Conservation (phyloP, 257 asterid genomes). For the Solanum etuberosum region DNA sequence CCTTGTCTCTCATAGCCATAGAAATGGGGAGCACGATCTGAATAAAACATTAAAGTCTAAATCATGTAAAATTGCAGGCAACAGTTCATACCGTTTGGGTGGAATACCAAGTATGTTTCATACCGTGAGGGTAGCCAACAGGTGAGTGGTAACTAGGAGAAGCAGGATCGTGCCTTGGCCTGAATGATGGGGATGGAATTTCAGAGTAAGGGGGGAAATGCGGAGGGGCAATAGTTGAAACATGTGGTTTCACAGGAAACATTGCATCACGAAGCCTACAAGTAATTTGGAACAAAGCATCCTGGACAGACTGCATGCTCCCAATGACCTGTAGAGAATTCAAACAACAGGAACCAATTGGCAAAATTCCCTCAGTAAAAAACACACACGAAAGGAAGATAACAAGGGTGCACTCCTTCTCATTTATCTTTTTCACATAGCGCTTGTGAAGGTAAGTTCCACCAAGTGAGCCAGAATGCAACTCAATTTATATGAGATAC, state of each 20-base stretch:
- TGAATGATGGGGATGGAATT: constrained; percentile 7
- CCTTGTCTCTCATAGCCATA: constrained; percentile 6
- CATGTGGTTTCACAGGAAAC: constrained; percentile 2
- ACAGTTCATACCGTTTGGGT: background rate
- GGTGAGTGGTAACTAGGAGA: constrained; percentile 12
- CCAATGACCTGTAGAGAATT: constrained; percentile 6
- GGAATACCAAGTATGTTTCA: background rate
- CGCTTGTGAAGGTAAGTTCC: background rate
- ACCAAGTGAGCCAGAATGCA: background rate
- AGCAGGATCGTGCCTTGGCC: constrained; percentile 11
- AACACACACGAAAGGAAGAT: background rate
- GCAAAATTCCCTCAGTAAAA: background rate
- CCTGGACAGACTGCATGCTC: constrained; percentile 19
- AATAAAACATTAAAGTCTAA: background rate
- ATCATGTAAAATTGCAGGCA: background rate
- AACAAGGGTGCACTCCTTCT: background rate
- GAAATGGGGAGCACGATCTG: constrained; percentile 3
- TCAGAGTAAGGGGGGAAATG: constrained; percentile 3
- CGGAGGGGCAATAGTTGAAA: background rate
- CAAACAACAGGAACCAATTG: background rate
- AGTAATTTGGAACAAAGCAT: constrained; percentile 8
- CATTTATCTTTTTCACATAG: background rate
- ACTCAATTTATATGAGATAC: background rate
- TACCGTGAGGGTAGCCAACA: constrained; percentile 4
- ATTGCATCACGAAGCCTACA: constrained; percentile 13